Evolutionary conservation across 2,329 filamentous ascomycete species (phyloP).

Genomic region (Penicillium vulpinum): DNA sequence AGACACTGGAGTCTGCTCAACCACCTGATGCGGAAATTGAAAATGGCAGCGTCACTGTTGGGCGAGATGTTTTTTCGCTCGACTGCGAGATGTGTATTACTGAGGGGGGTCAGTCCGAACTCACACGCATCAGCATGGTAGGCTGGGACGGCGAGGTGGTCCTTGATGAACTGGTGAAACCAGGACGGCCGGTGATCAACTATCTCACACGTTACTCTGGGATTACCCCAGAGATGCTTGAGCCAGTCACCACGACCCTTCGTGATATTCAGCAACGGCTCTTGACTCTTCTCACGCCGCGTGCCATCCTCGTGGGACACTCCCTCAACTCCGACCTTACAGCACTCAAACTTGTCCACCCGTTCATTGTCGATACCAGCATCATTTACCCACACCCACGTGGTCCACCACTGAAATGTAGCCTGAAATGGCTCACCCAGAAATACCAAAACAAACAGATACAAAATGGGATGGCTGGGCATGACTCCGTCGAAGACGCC

Average conservation of each 20-base stretch:
- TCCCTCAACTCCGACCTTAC: slow-evolving; percentile 61
- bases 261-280: slow-evolving; percentile 78
- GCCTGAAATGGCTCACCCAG: slow-evolving; percentile 82
- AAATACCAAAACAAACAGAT: slow-evolving; percentile 87
- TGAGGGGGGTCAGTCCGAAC: slow-evolving; percentile 72
- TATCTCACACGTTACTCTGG: slow-evolving; percentile 91
- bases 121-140: slow-evolving; percentile 85
- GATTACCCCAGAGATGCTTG: slow-evolving; percentile 83
- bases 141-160: slow-evolving; percentile 80
- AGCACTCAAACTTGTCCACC: slow-evolving; percentile 82
- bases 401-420: slow-evolving; percentile 84
- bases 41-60: slow-evolving; percentile 78
- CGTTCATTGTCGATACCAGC: slow-evolving; percentile 89
- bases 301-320: slow-evolving; percentile 49
- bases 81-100: slow-evolving; percentile 99
- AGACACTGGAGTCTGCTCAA: slow-evolving; percentile 64
- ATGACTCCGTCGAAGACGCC: slow-evolving; percentile 92
- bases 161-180: slow-evolving; percentile 90
- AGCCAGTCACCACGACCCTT: slow-evolving; percentile 78
- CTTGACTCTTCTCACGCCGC: slow-evolving; percentile 62
- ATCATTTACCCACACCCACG: slow-evolving; percentile 87
- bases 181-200: slow-evolving; percentile 80
- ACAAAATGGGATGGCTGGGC: slow-evolving; percentile 75
- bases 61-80: slow-evolving; percentile 74
- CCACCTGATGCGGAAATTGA: slow-evolving; percentile 71